Base-by-base conservation (phyloP, 441 rosid species). In the Populus trichocarpa region DNA sequence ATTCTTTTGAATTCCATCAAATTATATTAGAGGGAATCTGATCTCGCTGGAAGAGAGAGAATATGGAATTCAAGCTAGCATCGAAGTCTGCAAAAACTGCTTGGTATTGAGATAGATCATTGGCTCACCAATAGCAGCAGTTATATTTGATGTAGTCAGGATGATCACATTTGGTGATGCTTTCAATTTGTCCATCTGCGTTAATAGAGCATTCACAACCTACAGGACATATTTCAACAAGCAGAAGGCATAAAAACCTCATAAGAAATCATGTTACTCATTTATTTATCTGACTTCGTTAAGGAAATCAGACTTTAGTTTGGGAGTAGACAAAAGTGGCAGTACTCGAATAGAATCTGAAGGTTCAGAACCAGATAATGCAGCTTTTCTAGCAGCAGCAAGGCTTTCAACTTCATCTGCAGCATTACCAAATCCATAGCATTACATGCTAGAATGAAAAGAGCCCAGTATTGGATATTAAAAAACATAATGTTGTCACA, bases 331-430 rank as follows among this genome's bases (percentile, higher is more conserved):
- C 79, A 78, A 10, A 40, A 40, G 71, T 36, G 71, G 68, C 25
- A 13, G 4, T 93, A 96, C 97, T 87, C 99, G 87, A 73, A 96
- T 93, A 32, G 99, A 94, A 88, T 96, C 99, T 80, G 99, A 94
- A 85, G 99, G 99, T 81, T 96, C 98, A 50, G 99, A 96, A 75
- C 98, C 98, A 79, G 97, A 96, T 84, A 96, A 82, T 75, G 98
- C 98, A 82, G 97, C 96, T 85, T 94, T 94, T 77, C 98, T 87
- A 67, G 98, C 96, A 50, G 98, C 97, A 72, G 99, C 98, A 76
- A 96, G 99, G 82, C 98, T 96, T 90, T 94, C 98, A 78, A 96
- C 99, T 90, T 96, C 99, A 91, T 92, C 99, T 96, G 92, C 85
- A 83, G 53, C 61, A 84, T 73, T 71, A 82, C 46, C 81, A 84